Evolutionary conservation across 202 grass and related monocot species (phyloP), one percentile per base, ranked within the genome.

Genomic region (Panicum hallii): DNA sequence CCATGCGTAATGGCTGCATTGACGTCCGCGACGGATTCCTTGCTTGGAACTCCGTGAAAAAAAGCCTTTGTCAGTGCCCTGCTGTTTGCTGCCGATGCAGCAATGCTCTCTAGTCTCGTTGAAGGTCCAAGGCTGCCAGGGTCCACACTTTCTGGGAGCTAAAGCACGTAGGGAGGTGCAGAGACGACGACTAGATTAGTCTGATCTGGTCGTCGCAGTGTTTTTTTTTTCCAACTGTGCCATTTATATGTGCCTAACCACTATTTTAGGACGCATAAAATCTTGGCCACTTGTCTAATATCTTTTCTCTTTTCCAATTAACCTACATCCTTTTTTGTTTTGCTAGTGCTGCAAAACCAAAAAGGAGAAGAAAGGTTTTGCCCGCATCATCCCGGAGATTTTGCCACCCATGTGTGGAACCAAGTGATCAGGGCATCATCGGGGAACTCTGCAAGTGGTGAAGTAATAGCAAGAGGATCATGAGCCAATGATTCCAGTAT

Each of bases 1-100:
- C 30, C 5, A n/a, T 14, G 77, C 60, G 63, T 70, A 57, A 74
- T 86, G 69, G 70, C 70, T 58, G 70, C 78, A 87, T 87, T 67
- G 85, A 76, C 85, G 34, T 75, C 49, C 61, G 70, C 50, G 20
- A 60, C 19, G 48, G 71, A 74, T 74, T 53, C 47, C 26, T n/a
- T 32, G 65, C 71, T 17, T 79, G 22, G 61, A 47, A 75, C 13
- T 56, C 23, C 60, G 77, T 40, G 69, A 60, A 19, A 26, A 50
- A 28, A 50, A 32, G 32, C n/a, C 49, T 36, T 72, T 61, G 50
- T 43, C 79, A 57, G n/a, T 13, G 15, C 23, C 23, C 46, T 54
- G 54, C 30, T 43, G 68, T 43, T 16, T 43, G 61, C 40, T 34
- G 42, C 9, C 26, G 22, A 68, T 44, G 43, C 36, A 38, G 36